Evolutionary conservation across 768 basidiomycete genomes (phyloP), one percentile per base, ranked within the genome.

Genomic region (Kwoniella botswanensis): DNA sequence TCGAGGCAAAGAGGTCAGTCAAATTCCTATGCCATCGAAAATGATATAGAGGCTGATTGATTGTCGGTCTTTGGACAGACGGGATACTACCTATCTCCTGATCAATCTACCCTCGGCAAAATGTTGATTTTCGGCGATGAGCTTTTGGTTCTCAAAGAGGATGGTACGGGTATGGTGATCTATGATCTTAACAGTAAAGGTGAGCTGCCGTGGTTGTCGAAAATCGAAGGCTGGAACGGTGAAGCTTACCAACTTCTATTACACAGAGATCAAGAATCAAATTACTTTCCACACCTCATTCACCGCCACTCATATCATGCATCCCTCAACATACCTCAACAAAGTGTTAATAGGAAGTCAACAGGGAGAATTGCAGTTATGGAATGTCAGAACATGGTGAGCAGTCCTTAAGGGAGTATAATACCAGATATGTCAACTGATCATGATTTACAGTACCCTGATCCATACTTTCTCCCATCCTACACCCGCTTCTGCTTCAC

Each of bases 291-390:
- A 94, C 60, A 78, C 88, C 7, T 89, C 88, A 21, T 98, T 98
- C 82, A 91, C 90, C 1, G 95, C 95, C n/a, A 91, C 89, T 4
- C 87, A 87, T 29, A 85, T 97, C 54, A 86, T 97, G 5, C 97
- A 99, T 81, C 97, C 97, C 2, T 91, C 94, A 0, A 98, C 97
- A 13, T 98, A 98, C 84, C 83, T 99, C 62, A 98, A 99, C 86
- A 99, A 99, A 85, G 87, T 98, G 0, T 86, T 98, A 1, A 88
- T 98, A 12, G 89, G 90, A 3, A 92, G 93, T 76, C 87, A 85
- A 67, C 87, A 94, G 82, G 97, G 97, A 3, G 85, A 84, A 54
- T 84, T 98, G 77, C 92, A 97, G 71, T 84, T 99, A n/a, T 98
- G 94, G 94, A 99, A 98, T 83, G 89, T 93, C 72, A 87, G 90